Base-by-base conservation (phyloP, 2,329 filamentous ascomycete genomes). In the Plectosphaerella sp. region DNA sequence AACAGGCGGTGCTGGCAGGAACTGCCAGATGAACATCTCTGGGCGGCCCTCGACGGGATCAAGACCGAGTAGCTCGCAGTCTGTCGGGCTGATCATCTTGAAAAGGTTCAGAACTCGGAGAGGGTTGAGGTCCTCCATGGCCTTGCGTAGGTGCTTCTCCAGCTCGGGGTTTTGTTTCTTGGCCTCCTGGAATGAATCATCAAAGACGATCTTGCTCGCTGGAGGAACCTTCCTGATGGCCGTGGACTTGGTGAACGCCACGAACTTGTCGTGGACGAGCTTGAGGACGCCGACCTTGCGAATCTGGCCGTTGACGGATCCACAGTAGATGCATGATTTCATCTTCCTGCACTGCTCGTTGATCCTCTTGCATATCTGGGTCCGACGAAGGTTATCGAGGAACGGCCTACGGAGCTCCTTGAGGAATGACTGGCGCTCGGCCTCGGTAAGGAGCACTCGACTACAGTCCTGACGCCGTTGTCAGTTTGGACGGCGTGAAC, bases 11-110 rank as follows among this genome's bases (percentile, higher is more conserved):
- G 93, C 93, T 1, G 94, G 94, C 36, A 99, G 80, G 63, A 91
- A 96, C 65, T 96, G 92, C 94, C 94, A 99, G 45, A 99, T 84
- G 67, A 97, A 95, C 85, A 96, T 96, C 67, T 99, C 94, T 0
- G 94, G 94, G 16, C 92, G 82, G 11, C 91, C 91, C 61, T 96
- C 91, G 14, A 83, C 79, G 1, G 92, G 89, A 62, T 97, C 86
- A 61, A 99, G 82, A 5, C 93, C 93, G 1, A 99, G 77, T 20
- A 99, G 78, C 68, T 97, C 92, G 66, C 93, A 96, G 67, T 99
- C 94, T 8, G 83, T 82, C 3, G 88, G 82, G 12, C 84, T 87
- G 52, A 99, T 91, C 64, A 88, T 85, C 68, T 91, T 92, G 75
- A 99, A 96, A 33, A 99, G 80, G 60, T 96, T 96, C 52, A 97